Evolutionary conservation across 306 rosid genomes (phyloP).

Genomic region (Corylus heterophylla): DNA sequence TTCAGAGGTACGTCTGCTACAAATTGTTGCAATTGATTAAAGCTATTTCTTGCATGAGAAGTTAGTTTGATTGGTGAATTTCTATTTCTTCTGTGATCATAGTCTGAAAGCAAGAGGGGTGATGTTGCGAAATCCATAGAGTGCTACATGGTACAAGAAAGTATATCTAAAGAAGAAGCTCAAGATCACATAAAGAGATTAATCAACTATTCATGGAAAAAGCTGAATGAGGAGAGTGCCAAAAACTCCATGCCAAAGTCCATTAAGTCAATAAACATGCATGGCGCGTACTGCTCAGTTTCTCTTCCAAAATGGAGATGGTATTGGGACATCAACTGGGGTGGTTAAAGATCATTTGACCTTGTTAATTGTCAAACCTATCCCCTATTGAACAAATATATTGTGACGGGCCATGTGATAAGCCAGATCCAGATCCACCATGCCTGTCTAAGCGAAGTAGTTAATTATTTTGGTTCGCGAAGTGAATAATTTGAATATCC

Average conservation of each 20-base stretch:
- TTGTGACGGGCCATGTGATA: too few relatives aligned
- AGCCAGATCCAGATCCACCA: too few relatives aligned
- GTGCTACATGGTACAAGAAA: slow-evolving; percentile 30
- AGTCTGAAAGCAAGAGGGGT: slow-evolving; percentile 44
- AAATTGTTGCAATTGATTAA: neutral
- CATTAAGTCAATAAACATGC: slow-evolving; percentile 17
- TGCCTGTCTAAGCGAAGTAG: too few relatives aligned
- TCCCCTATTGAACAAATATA: slow-evolving; percentile 1
- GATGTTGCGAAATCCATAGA: slow-evolving; percentile 33
- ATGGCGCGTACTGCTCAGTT: slow-evolving; percentile 32
- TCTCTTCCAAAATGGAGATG: slow-evolving; percentile 31
- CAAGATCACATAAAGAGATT: neutral
- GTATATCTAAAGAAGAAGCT: slow-evolving; percentile 29
- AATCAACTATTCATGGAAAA: slow-evolving; percentile 28
- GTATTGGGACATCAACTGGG: slow-evolving; percentile 33
- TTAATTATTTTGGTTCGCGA: too few relatives aligned
- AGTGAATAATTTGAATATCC: too few relatives aligned
- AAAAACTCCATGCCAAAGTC: slow-evolving; percentile 12
- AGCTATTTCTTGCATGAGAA: too few relatives aligned
- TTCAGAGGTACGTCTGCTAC: slow-evolving; percentile 21
- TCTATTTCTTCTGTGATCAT: neutral
- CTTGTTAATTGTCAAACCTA: slow-evolving; percentile 24
- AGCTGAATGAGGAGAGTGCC: slow-evolving; percentile 25
- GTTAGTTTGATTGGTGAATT: neutral
- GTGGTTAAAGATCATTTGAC: slow-evolving; percentile 19